Base-by-base conservation (phyloP, 2,329 filamentous ascomycete species). In the Aspergillus felis region DNA sequence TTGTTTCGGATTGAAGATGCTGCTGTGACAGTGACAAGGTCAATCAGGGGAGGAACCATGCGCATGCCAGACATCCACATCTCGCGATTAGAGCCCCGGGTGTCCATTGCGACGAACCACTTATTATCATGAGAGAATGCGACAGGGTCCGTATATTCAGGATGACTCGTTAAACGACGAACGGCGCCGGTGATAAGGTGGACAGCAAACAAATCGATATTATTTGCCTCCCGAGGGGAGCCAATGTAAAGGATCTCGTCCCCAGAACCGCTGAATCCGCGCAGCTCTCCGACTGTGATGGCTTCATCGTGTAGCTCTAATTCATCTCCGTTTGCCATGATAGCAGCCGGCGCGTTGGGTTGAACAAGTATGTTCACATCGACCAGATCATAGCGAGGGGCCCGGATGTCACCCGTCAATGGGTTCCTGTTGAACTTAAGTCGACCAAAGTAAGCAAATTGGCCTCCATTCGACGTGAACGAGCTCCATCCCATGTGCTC, bases 1-100 rank as follows among this genome's bases (percentile, higher is more conserved):
- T 82, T 81, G 57, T 82, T 81, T 5, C 79, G 74, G 2, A 71
- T 76, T 1, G 77, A 79, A 0, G 77, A 69, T 4, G 67, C 67
- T 1, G 68, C 69, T 1, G 70, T 68, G 0, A 64, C 65, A 3
- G 68, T 59, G 28, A 77, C 59, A 4, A 76, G 46, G 50, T 80
- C 77, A 7, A 68, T 71, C 0, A 81, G n/a, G 0, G 78, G 77
- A 1, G 78, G 78, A 0, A 81, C 66, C 4, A 66, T 59, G 25
- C 56, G 58, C 51, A 56, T 47, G 1, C 60, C 60, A 7, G 60
- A 42, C 57, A 61, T 56, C 55, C 55, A 61, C 60, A 61, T 61
- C 29, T 61, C 55, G 14, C 60, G 60, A 12, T 57, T 32, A 7
- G 60, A 56, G 17, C 57, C 60, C 1, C 60, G 53, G 20, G 60